phyloP scores from a whole-genome alignment of 345 rosid genomes.

The Pelargonium nanum region DNA sequence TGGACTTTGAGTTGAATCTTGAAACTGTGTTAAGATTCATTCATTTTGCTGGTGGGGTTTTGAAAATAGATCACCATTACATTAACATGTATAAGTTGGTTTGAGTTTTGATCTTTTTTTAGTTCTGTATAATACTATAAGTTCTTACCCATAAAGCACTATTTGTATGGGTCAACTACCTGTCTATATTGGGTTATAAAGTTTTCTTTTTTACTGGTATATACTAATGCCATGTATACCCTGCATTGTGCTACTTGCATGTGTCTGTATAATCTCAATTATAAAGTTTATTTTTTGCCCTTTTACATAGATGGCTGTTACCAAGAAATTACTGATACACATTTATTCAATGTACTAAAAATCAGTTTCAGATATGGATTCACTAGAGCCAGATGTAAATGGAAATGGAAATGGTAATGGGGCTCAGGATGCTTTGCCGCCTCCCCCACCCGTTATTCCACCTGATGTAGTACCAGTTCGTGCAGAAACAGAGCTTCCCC shows the following conservation, averaged over 20 bases:
- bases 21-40: neutral
- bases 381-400: neutral
- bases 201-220: neutral
- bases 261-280: neutral
- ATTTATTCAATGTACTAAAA: too few species aligned
- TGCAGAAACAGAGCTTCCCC: conserved; percentile 15
- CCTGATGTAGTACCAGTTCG: conserved; percentile 31
- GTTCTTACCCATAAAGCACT: neutral
- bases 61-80: neutral
- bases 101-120: neutral
- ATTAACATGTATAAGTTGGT: neutral
- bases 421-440: conserved; percentile 35
- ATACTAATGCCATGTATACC: neutral
- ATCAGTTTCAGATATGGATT: neutral
- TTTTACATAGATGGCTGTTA: too few species aligned
- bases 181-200: neutral
- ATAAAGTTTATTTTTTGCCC: neutral
- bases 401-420: conserved; percentile 23
- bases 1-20: neutral
- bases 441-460: conserved; percentile 50
- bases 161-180: neutral
- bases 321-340: too few species aligned
- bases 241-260: neutral
- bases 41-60: neutral
- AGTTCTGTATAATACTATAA: neutral